Conservation (phyloP, 257 asterid genomes). For the Leptodermis oblonga region DNA sequence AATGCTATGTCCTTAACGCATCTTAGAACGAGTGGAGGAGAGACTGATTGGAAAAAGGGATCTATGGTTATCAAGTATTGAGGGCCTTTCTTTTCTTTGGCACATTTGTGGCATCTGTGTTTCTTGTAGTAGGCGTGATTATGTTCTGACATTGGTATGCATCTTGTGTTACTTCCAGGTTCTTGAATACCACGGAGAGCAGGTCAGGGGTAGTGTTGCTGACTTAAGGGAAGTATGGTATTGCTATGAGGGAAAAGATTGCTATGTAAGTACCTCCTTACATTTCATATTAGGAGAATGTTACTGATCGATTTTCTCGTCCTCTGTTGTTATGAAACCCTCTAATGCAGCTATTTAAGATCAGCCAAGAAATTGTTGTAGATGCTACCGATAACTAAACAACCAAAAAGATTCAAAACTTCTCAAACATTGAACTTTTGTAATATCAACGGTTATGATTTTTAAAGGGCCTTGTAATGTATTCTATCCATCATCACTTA, state of each 20-base stretch:
- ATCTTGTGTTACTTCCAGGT: conserved; percentile 47
- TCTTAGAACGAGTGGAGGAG: too few species aligned
- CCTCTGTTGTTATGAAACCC: conserved; percentile 4
- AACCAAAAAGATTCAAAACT: background rate
- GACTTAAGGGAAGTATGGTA: conserved; percentile 93
- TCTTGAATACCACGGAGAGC: conserved; percentile 97
- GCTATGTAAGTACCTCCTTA: conserved; percentile 54
- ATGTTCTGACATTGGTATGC: background rate
- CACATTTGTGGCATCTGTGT: too few species aligned
- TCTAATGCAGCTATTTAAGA: conserved; percentile 80
- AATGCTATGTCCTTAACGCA: conserved; percentile 63
- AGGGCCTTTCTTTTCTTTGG: too few species aligned
- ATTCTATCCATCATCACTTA: background rate
- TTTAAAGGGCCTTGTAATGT: too few species aligned
- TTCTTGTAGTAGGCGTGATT: background rate
- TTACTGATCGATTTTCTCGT: background rate
- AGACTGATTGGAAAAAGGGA: too few species aligned
- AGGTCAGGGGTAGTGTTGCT: conserved; percentile 87
- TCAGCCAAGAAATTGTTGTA: conserved; percentile 92
- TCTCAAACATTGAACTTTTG: background rate
- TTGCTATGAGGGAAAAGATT: conserved; percentile 78
- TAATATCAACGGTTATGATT: background rate
- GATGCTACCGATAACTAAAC: conserved; percentile 78
- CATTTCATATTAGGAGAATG: background rate
- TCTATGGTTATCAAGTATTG: too few species aligned